Percentiles rank a stretch among this genome's conserved stretches.
Evolutionary conservation across 2,329 filamentous ascomycete species (phyloP).

Genomic region (Neofusicoccum ribis): DNA sequence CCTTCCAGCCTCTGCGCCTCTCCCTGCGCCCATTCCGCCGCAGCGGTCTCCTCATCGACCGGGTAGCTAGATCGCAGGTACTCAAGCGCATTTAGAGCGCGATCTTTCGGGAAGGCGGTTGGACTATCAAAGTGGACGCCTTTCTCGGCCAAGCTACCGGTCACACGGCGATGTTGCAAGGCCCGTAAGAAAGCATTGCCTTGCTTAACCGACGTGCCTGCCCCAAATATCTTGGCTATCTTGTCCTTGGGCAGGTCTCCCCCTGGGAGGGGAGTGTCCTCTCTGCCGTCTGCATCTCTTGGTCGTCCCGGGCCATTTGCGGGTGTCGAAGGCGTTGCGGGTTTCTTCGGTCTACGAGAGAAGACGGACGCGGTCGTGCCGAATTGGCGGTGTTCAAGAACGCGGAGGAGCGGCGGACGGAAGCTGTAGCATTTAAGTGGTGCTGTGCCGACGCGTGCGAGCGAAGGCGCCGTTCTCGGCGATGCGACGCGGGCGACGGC

Average conservation of each 20-base stretch:
- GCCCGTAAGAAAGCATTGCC: slow-evolving; percentile 41
- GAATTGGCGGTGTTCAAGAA: slow-evolving; percentile 5
- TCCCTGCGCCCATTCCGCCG: slow-evolving; percentile 40
- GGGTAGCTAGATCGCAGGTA: slow-evolving; percentile 39
- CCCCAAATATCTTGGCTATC: slow-evolving; percentile 31
- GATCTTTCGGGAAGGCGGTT: slow-evolving; percentile 28
- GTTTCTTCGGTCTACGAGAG: not conserved
- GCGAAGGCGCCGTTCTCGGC: not conserved
- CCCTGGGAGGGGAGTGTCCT: slow-evolving; percentile 18
- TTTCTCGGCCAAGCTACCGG: slow-evolving; percentile 41
- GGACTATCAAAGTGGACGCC: slow-evolving; percentile 32
- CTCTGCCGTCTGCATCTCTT: not conserved
- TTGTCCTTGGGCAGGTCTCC: slow-evolving; percentile 15
- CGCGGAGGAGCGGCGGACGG: slow-evolving; percentile 21
- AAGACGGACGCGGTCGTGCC: not conserved
- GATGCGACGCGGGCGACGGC: not conserved
- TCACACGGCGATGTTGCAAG: slow-evolving; percentile 41
- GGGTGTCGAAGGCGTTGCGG: not conserved
- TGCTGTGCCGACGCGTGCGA: slow-evolving; percentile 15
- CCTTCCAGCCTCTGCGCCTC: slow-evolving; percentile 41
- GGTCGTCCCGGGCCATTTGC: not conserved
- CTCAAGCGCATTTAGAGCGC: slow-evolving; percentile 34
- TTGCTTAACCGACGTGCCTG: slow-evolving; percentile 27
- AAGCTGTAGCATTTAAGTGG: slow-evolving; percentile 27
- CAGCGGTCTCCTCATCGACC: slow-evolving; percentile 42